Evolutionary conservation across 2,329 filamentous ascomycete genomes (phyloP).

Genomic region (Fusarium albidum): DNA sequence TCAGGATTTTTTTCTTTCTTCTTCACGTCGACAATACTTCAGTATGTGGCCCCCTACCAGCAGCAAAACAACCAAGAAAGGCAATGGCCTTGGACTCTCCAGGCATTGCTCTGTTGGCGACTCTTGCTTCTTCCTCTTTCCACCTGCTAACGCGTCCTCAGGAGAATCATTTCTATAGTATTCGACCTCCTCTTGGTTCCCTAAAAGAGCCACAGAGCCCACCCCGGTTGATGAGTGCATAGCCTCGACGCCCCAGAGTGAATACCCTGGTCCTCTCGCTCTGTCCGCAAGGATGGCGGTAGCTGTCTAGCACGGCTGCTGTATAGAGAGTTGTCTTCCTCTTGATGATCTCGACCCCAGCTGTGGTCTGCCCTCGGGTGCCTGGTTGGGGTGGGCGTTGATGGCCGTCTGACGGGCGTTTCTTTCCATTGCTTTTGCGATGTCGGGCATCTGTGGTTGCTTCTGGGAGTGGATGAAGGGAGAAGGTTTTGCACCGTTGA

Average conservation of each 20-base stretch:
- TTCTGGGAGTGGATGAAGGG: too few species aligned
- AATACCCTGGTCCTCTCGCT: conserved; percentile 41
- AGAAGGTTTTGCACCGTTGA: too few species aligned
- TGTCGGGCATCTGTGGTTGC: conserved; percentile 35
- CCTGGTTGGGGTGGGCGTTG: conserved; percentile 79
- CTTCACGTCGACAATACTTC: conserved; percentile 70
- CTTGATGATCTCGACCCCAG: conserved; percentile 91
- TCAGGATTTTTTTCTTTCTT: conserved; percentile 58
- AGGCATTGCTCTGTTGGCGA: neutral
- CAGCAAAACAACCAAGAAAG: neutral
- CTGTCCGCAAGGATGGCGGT: conserved; percentile 63
- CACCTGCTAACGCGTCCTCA: conserved; percentile 37
- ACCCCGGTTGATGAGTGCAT: conserved; percentile 61
- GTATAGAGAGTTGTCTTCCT: conserved; percentile 77
- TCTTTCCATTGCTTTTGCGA: conserved; percentile 63
- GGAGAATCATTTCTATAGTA: conserved; percentile 99
- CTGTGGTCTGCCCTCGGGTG: conserved; percentile 78
- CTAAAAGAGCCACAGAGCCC: conserved; percentile 91
- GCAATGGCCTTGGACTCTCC: conserved; percentile 28
- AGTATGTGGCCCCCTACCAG: conserved; percentile 6
- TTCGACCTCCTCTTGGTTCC: conserved; percentile 91
- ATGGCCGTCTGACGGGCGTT: conserved; percentile 87
- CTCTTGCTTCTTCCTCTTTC: too few species aligned
- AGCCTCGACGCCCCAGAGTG: conserved; percentile 73
- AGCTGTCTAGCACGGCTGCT: conserved; percentile 48